Base-by-base conservation (phyloP, 2,329 filamentous ascomycete species). In the Scytalidium sp. region DNA sequence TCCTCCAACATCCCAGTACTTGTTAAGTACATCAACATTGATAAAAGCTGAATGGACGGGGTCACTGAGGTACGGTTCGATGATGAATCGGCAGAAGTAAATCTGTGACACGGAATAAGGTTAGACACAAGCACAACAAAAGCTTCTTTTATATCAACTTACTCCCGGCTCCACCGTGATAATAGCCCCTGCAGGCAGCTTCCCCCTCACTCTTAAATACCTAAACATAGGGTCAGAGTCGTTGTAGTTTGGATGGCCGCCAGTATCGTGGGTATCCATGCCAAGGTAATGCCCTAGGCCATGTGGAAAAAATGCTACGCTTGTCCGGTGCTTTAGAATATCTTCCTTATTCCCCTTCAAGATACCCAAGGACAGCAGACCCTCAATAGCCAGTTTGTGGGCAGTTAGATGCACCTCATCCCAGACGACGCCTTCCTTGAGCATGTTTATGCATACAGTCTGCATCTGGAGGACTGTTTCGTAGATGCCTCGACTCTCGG, bases 91-190 rank as follows among this genome's bases (percentile, higher is more conserved):
- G 70, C 90, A 96, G 68, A 97, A 97, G 71, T 97, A 97, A 55
- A 93, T 84, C 81, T 84, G 53, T 20, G 19, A n/a, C 17, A 11
- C 32, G 13, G 32, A 10, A 36, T 36, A 15, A 36, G 32, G 17
- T 36, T 36, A 4, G 15, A n/a, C 32, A 11, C 41, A 7, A n/a
- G 11, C 27, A 11, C 6, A 22, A 15, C 22, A 22, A 8, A 21
- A 22, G 32, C 19, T 44, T 5, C 6, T 25, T 29, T 45, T 27
- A 15, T 29, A 50, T 45, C 39, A 47, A 75, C 83, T 70, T 75
- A 89, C 83, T 43, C 94, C 94, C 11, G 94, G 94, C 74, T 99
- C 94, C 36, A 97, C 93, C 0, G 94, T 99, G 47, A 99, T 85
- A 20, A 99, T 90, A 45, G 86, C 86, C 7, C 88, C 87, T 1